These are phyloP conservation scores for Sordariomycetes sp. DNA, from an alignment of 2,329 filamentous ascomycete species.

Conservation along the genomic window DNA sequence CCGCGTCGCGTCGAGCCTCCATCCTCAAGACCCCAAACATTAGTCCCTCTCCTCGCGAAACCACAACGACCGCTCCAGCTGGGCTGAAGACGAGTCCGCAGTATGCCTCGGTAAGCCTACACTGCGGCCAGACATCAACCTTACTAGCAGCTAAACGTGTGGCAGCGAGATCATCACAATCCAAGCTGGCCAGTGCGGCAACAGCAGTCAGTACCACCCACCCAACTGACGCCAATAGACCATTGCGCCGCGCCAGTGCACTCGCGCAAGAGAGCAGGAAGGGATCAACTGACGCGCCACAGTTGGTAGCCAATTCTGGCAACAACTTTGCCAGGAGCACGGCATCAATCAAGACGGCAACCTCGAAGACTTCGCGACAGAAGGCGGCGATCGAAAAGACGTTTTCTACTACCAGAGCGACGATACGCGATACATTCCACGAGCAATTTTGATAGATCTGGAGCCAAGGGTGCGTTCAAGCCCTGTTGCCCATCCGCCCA, in stretches of 20 bases:
- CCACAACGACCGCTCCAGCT: not conserved
- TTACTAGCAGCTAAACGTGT: too few species aligned
- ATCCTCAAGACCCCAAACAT: not conserved
- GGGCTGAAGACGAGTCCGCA: slow-evolving; percentile 1
- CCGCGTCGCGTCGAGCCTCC: slow-evolving; percentile 2
- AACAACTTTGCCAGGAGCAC: slow-evolving; percentile 95
- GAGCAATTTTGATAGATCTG: slow-evolving; percentile 89
- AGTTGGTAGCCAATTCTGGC: slow-evolving; percentile 99
- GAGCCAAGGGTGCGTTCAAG: slow-evolving; percentile 72
- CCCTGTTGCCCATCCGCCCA: too few species aligned
- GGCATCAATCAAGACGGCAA: slow-evolving; percentile 97
- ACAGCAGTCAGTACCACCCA: slow-evolving; percentile 69
- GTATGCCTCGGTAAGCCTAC: slow-evolving; percentile 7
- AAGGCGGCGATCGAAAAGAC: slow-evolving; percentile 95
- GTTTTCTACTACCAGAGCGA: slow-evolving; percentile 99
- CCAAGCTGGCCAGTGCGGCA: slow-evolving; percentile 98
- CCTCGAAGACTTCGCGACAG: slow-evolving; percentile 93
- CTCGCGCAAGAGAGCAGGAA: not conserved
- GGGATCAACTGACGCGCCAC: slow-evolving; percentile 2
- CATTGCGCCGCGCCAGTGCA: too few species aligned
- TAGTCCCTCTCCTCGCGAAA: not conserved
- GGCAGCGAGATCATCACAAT: slow-evolving; percentile 96
- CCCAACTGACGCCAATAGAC: too few species aligned
- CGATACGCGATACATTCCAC: slow-evolving; percentile 94
- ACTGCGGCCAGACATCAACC: too few species aligned